These are phyloP conservation scores for Pythium folliculosum DNA, from an alignment of 352 stramenopile genomes.

Conservation along the genomic window DNA sequence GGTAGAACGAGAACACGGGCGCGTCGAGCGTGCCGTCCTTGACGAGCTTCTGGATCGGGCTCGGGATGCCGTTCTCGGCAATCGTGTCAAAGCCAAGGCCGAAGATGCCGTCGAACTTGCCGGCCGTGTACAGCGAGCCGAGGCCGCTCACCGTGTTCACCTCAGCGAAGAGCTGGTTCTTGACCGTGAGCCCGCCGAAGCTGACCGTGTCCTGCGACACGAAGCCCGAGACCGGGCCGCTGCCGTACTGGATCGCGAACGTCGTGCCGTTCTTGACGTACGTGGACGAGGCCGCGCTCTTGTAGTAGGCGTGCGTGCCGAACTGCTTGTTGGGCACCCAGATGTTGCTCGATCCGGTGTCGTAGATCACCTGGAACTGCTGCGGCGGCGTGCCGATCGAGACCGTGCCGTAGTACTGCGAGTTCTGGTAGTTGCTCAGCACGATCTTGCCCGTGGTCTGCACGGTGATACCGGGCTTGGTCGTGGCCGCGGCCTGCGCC, in stretches of 20 bases:
- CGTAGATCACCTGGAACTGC: slow-evolving; percentile 94
- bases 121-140: slow-evolving; percentile 91
- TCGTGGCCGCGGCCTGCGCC: slow-evolving; percentile 28
- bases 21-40: slow-evolving; percentile 84
- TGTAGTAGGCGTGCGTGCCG: slow-evolving; percentile 79
- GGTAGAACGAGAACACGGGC: slow-evolving; percentile 96
- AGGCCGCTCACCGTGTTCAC: slow-evolving; percentile 95
- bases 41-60: slow-evolving; percentile 94
- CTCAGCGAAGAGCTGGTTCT: slow-evolving; percentile 93
- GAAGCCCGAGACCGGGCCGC: slow-evolving; percentile 90
- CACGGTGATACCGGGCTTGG: not conserved
- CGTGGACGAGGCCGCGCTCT: slow-evolving; percentile 78
- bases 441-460: slow-evolving; percentile 47
- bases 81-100: slow-evolving; percentile 95
- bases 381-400: slow-evolving; percentile 89
- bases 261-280: slow-evolving; percentile 91
- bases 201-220: slow-evolving; percentile 89
- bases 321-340: slow-evolving; percentile 91
- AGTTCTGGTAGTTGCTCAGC: slow-evolving; percentile 91
- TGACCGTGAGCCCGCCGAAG: slow-evolving; percentile 59
- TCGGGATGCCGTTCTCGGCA: slow-evolving; percentile 89
- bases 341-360: slow-evolving; percentile 95
- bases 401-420: slow-evolving; percentile 95
- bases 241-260: slow-evolving; percentile 96
- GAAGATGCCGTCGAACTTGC: slow-evolving; percentile 98